Base-by-base conservation (phyloP, 768 basidiomycete species). In the Podaxis sp. region DNA sequence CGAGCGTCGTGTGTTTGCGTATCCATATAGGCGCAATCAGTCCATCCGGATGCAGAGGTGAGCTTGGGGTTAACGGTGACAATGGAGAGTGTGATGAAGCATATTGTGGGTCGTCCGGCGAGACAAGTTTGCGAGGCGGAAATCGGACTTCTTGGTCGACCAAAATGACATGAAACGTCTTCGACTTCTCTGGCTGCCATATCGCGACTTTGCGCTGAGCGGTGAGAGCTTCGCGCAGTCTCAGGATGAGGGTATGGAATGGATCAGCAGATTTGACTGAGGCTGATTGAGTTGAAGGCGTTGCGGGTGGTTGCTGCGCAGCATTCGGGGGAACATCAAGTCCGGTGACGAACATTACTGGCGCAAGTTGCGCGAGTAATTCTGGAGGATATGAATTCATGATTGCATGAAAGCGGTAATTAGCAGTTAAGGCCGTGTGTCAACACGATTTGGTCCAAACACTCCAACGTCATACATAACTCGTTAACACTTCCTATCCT, bases 21-120 rank as follows among this genome's bases (percentile, higher is more conserved):
- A 98, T 87, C 97, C 97, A 99, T 70, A 98, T 93, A 1, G 97
- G 97, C 2, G 97, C 94, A 56, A 99, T 93, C 57, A 99, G 75
- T 0, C 97, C 97, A 69, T 99, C 97, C 0, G 97, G 97, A 72
- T 93, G 84, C 7, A 97, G 77, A 0, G 97, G 96, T 0, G 95
- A 97, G 0, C 89, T 81, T 0, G 89, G 88, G 0, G 91, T 91
- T 42, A 98, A 75, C 0, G 97, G 97, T 0, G 95, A 98, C n/a
- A 98, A 79, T 0, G 95, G 95, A 0, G 96, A 98, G 73, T 93
- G 95, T 1, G 86, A 77, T 5, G 80, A 70, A 0, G 81, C 68
- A 63, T 82, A 83, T 48, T 81, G 73, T 1, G 84, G 78, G 65
- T 88, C 84, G 27, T 87, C 84, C 55, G 80, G 74, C 5, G 85